Evolutionary conservation across 306 rosid species (phyloP), one percentile per base, ranked within the genome.

Genomic region (Dalbergia cultrata): DNA sequence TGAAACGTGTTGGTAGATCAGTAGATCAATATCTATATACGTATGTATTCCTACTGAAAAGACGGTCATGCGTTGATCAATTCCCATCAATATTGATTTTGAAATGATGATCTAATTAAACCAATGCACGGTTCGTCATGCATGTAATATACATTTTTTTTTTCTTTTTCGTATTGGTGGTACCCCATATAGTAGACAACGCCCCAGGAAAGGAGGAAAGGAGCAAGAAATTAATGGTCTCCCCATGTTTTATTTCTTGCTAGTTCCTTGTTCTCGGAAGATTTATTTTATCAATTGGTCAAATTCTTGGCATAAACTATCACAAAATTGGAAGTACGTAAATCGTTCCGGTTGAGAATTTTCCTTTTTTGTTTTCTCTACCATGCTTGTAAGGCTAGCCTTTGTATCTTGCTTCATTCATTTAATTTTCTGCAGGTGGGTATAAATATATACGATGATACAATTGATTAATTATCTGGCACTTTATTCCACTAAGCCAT

Each of bases 111-210:
- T 44, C 17, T 62, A 59, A 67, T 41, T 67, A 77, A 64, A 56
- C 39, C 17, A 59, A 75, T 77, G 57, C 17, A 73, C 57, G 41
- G 50, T 21, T 21, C 22, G 1, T 21, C 22, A 21, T 21, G 22
- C 78, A 9, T 70, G 70, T 83, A 61, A 78, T 81, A 72, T 19
- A 77, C 83, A n/a, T n/a, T 84, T 73, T 84, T 76, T 63, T 21
- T 26, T 26, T 26, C 2, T 26, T 26, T 26, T 0, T 3, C 80
- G 43, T 31, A 61, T 57, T 81, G 86, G 78, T 82, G 85, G 88
- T 87, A 74, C 5, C 5, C 7, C 7, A 5, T 6, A 37, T 37
- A 44, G 44, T 52, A 65, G 75, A 72, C 85, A 50, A 22, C 18
- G 50, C 57, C 67, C 69, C 69, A 62, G 3, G 10, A 76, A 84